Conservation (phyloP, 768 basidiomycete genomes). For the Leccinum olivaceopallidum region DNA sequence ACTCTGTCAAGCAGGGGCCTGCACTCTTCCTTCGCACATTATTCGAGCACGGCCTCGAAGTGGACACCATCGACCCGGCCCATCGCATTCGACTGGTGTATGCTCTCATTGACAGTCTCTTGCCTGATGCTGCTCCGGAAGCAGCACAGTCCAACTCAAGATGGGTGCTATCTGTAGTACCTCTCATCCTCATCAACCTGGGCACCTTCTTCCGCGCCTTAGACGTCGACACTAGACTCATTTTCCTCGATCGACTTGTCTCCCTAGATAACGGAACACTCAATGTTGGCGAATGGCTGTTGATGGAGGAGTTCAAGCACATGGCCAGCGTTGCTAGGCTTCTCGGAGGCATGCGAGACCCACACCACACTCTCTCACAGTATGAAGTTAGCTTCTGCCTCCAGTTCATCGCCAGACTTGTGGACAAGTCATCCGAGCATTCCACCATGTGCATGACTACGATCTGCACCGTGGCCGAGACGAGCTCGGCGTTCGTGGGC, state of each 20-base stretch:
- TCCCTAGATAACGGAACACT: slow-evolving; percentile 46
- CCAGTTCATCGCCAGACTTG: slow-evolving; percentile 48
- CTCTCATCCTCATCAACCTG: slow-evolving; percentile 56
- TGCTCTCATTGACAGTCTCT: slow-evolving; percentile 54
- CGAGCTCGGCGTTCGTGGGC: slow-evolving; percentile 64
- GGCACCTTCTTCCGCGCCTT: slow-evolving; percentile 55
- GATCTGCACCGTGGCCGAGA: slow-evolving; percentile 44
- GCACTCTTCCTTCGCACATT: slow-evolving; percentile 57
- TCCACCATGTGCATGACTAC: slow-evolving; percentile 46
- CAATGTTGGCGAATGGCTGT: slow-evolving; percentile 54
- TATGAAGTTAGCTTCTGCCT: slow-evolving; percentile 53
- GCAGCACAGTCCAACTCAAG: slow-evolving; percentile 34
- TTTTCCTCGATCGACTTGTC: slow-evolving; percentile 52
- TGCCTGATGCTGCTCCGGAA: slow-evolving; percentile 40
- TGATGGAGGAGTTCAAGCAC: slow-evolving; percentile 62
- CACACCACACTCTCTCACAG: slow-evolving; percentile 41
- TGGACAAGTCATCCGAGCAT: slow-evolving; percentile 52
- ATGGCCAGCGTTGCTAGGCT: slow-evolving; percentile 41
- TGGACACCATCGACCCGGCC: slow-evolving; percentile 52
- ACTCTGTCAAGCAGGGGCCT: slow-evolving; percentile 39
- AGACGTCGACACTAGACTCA: slow-evolving; percentile 53
- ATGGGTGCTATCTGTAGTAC: slow-evolving; percentile 59
- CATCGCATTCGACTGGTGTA: slow-evolving; percentile 56
- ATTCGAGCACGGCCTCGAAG: slow-evolving; percentile 46
- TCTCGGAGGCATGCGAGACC: slow-evolving; percentile 34